phyloP scores from a whole-genome alignment of 495 filamentous ascomycete species.

The Penicillium desertorum region DNA sequence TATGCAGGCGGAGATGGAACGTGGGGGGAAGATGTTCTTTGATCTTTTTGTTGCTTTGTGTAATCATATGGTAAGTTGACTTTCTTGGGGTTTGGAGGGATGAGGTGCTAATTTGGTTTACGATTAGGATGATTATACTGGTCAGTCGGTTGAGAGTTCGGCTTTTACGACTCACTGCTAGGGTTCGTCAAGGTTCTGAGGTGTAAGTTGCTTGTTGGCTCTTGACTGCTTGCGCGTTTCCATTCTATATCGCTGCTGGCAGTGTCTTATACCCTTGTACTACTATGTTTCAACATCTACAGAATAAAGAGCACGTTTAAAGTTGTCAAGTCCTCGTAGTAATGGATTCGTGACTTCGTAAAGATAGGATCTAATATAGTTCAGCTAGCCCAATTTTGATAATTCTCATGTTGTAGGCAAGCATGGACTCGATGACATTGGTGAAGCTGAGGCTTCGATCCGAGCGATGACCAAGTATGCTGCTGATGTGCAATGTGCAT shows the following conservation, averaged over 20 bases:
- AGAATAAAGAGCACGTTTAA: slow-evolving; percentile 7
- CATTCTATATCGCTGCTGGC: slow-evolving; percentile 7
- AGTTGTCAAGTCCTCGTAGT: background rate
- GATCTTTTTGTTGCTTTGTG: slow-evolving; percentile 91
- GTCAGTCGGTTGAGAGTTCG: slow-evolving; percentile 23
- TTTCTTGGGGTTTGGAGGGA: slow-evolving; percentile 1
- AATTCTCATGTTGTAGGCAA: background rate
- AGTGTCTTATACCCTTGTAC: slow-evolving; percentile 29
- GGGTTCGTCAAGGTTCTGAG: background rate
- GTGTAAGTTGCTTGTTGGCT: background rate
- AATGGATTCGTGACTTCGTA: slow-evolving; percentile 5
- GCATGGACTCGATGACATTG: background rate
- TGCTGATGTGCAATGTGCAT: background rate
- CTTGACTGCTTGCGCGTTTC: background rate
- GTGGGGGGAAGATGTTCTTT: slow-evolving; percentile 83
- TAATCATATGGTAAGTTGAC: slow-evolving; percentile 70
- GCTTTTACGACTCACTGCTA: slow-evolving; percentile 12
- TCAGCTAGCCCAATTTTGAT: background rate
- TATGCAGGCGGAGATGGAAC: slow-evolving; percentile 95
- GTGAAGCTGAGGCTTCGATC: background rate
- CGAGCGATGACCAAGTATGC: background rate
- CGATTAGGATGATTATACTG: slow-evolving; percentile 35
- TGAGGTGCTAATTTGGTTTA: slow-evolving; percentile 14
- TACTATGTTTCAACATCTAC: slow-evolving; percentile 9
- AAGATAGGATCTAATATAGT: background rate